Evolutionary conservation across 2,329 filamentous ascomycete genomes (phyloP).

Genomic region (Sordariomycetes sp.): DNA sequence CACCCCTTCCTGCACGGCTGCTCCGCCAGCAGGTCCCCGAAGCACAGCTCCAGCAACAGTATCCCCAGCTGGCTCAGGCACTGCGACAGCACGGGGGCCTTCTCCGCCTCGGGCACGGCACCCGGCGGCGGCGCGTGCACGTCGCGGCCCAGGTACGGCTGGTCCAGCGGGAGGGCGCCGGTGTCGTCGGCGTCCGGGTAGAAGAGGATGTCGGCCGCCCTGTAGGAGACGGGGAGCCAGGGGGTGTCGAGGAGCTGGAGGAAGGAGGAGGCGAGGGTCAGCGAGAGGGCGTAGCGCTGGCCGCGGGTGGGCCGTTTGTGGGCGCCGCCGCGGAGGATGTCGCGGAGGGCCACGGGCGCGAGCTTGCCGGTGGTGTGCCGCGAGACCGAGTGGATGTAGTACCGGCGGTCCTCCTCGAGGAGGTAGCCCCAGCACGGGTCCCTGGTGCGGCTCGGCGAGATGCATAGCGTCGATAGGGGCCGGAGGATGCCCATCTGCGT

Average conservation of each 20-base stretch:
- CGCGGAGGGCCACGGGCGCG: not conserved
- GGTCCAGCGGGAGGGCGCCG: not conserved
- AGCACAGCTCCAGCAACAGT: conserved; percentile 4
- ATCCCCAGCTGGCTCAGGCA: not conserved
- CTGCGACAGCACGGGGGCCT: not conserved
- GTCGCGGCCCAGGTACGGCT: not conserved
- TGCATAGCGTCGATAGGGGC: not conserved
- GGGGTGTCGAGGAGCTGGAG: conserved; percentile 14
- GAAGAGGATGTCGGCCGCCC: conserved; percentile 9
- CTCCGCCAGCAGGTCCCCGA: conserved; percentile 1
- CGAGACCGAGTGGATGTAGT: not conserved
- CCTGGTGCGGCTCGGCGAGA: not conserved
- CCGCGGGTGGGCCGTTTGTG: conserved; percentile 7
- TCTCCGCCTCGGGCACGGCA: not conserved
- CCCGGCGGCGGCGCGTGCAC: no score
- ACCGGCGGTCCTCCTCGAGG: not conserved
- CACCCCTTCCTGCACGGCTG: conserved; percentile 27
- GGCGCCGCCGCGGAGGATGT: not conserved
- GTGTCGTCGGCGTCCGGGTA: not conserved
- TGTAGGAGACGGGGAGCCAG: conserved; percentile 11
- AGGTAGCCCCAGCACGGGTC: not conserved
- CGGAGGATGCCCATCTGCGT: not conserved
- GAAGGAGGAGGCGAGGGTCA: conserved; percentile 15
- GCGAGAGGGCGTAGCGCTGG: conserved; percentile 12
- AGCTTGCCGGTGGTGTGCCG: not conserved